Evolutionary conservation across 345 rosid species (phyloP).

Genomic region (Ceriops decandra): DNA sequence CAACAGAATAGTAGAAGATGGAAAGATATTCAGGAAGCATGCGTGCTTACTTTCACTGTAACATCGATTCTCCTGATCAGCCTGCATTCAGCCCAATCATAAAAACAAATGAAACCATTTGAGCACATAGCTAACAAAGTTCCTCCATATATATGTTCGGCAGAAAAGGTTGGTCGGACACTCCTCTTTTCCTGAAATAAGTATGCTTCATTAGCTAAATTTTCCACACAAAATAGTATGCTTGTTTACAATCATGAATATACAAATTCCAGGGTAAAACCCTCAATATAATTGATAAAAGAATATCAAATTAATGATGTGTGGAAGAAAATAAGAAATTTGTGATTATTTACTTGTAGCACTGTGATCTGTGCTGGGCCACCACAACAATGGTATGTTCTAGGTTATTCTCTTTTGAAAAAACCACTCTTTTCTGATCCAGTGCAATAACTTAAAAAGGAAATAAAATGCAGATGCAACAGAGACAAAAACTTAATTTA

Average conservation of each 20-base stretch:
- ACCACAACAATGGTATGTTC: too few species aligned
- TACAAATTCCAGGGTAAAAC: neutral
- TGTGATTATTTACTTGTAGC: too few species aligned
- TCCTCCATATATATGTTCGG: conserved; percentile 91
- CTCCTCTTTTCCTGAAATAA: conserved; percentile 82
- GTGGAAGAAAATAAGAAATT: too few species aligned
- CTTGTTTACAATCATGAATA: neutral
- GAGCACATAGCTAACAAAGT: conserved; percentile 95
- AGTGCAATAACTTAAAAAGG: too few species aligned
- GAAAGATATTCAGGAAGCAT: neutral
- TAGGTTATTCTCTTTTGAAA: too few species aligned
- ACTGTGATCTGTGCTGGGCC: too few species aligned
- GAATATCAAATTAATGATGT: too few species aligned
- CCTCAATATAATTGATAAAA: too few species aligned
- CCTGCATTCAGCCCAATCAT: conserved; percentile 99
- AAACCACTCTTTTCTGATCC: too few species aligned
- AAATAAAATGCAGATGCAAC: too few species aligned
- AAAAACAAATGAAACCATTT: conserved; percentile 95
- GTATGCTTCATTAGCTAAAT: conserved; percentile 20
- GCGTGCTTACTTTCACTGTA: conserved; percentile 80
- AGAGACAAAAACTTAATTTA: too few species aligned
- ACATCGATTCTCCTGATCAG: conserved; percentile 96
- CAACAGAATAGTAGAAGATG: neutral
- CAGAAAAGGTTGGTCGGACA: conserved; percentile 87
- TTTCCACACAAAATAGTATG: neutral